A percentile compares a stretch with the other conserved stretches of the same genome.
Evolutionary conservation across 768 basidiomycete genomes (phyloP).

Genomic region (Leucocoprinus leucothites): DNA sequence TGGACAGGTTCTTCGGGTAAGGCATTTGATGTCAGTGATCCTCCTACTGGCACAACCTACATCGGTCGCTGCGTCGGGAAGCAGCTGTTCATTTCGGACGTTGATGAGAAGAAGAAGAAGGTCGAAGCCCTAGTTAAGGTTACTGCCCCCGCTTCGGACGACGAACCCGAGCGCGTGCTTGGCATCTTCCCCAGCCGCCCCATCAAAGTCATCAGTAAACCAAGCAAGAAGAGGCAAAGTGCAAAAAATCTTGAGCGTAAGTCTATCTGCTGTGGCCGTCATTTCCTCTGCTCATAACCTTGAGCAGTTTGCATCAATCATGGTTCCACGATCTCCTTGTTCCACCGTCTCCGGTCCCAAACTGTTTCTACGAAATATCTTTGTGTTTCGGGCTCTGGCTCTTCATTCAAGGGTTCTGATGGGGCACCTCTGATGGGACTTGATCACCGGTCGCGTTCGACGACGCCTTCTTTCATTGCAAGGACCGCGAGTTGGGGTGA

Average conservation of each 20-base stretch:
- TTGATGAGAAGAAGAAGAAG: conserved; percentile 93
- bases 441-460: conserved; percentile 65
- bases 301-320: conserved; percentile 87
- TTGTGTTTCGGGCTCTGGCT: conserved; percentile 90
- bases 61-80: conserved; percentile 93
- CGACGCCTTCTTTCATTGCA: conserved; percentile 84
- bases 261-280: conserved; percentile 29
- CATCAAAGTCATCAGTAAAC: conserved; percentile 99
- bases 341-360: conserved; percentile 94
- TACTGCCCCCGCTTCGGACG: conserved; percentile 74
- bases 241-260: conserved; percentile 90
- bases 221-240: conserved; percentile 94
- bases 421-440: conserved; percentile 83
- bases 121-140: conserved; percentile 92
- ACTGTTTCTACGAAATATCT: conserved; percentile 96
- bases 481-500: conserved; percentile 88
- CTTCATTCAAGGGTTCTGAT: conserved; percentile 92
- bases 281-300: conserved; percentile 15
- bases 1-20: conserved; percentile 88
- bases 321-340: conserved; percentile 91
- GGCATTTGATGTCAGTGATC: conserved; percentile 75
- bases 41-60: conserved; percentile 81
- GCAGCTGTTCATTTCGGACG: conserved; percentile 92
- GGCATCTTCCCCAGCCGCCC: conserved; percentile 89
- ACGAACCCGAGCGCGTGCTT: conserved; percentile 79